Conservation (phyloP, 2,329 filamentous ascomycete genomes). For the Pseudogymnoascus pannorum region DNA sequence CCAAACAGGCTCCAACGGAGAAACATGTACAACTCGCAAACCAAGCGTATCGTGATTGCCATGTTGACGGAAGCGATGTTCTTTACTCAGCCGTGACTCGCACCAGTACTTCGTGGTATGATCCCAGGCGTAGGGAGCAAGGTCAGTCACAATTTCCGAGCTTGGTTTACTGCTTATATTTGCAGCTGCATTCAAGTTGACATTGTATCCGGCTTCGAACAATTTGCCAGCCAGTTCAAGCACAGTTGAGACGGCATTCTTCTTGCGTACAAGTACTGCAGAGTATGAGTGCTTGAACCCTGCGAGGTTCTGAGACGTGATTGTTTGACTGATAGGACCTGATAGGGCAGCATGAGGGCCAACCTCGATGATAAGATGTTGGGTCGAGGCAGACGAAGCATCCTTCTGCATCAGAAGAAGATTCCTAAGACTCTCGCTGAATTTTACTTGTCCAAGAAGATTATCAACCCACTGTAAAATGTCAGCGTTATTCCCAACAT, state of each 20-base stretch:
- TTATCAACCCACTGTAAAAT: constrained; percentile 9
- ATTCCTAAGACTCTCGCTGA: constrained; percentile 13
- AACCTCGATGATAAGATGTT: constrained; percentile 27
- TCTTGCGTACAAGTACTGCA: constrained; percentile 14
- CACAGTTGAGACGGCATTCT: constrained; percentile 16
- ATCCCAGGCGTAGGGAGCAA: constrained; percentile 50
- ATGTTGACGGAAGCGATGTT: constrained; percentile 37
- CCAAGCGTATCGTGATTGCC: constrained; percentile 45
- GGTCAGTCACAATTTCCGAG: constrained; percentile 30
- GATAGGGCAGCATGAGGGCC: constrained; percentile 33
- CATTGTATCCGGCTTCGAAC: constrained; percentile 13
- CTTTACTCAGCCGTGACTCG: constrained; percentile 41
- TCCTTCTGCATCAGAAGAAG: constrained; percentile 3
- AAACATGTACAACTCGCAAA: constrained; percentile 15
- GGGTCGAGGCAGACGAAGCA: constrained; percentile 4
- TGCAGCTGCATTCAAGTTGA: constrained; percentile 9
- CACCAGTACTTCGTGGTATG: constrained; percentile 45
- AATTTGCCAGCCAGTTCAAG: constrained; percentile 16
- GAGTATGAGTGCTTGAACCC: constrained; percentile 12
- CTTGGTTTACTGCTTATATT: constrained; percentile 1
- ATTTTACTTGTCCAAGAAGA: constrained; percentile 5
- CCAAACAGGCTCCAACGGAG: constrained; percentile 22
- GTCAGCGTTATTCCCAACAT: neutral
- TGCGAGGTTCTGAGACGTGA: constrained; percentile 9
- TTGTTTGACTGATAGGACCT: constrained; percentile 29